Base-by-base conservation (phyloP, 1,139 yeast genomes). In the Saccharomyces hybrid region DNA sequence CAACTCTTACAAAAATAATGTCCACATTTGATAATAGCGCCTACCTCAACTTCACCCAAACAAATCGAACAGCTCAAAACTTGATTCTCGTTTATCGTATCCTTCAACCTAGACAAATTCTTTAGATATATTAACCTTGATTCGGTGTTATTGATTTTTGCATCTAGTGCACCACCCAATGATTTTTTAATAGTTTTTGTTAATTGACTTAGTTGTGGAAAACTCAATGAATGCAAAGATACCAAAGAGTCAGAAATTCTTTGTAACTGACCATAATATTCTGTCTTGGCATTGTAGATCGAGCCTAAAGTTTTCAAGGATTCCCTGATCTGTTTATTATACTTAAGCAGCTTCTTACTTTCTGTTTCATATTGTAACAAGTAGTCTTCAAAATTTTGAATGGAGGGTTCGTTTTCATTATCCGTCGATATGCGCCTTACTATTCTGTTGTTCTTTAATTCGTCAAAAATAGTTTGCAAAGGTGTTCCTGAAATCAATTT, bases 1-100 rank as follows among this genome's bases (percentile, higher is more conserved):
- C 98, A 91, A 2, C 80, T 85, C 56, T 81, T 79, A 67, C 97
- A 91, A 66, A 86, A 91, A 62, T 84, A 84, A 70, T 91, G 98
- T 0, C 97, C 97, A 76, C 98, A 91, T 19, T 82, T 83, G 0
- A 96, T 85, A 57, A 91, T 74, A 0, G 93, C 79, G 0, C 98
- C 98, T 50, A 82, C 75, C 2, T 81, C 76, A 49, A 90, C 88
- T 1, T 78, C 68, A 3, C 82, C 77, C 26, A 86, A 80, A 67
- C 99, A 93, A 60, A 93, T 90, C 48, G 84, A 79, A 70, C 98
- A 93, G 51, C 78, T 72, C 42, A 69, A 64, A 4, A 57, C 54
- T 47, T 65, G 63, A 16, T 65, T 62, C 9, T 58, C 56, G 26
- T 60, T 60, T n/a, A 64, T 58, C 0, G 60, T 56, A n/a, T 62